A percentile compares a stretch with the other conserved stretches of the same genome.
Conservation (phyloP, 768 basidiomycete species). For the Tricholoma terreum region DNA sequence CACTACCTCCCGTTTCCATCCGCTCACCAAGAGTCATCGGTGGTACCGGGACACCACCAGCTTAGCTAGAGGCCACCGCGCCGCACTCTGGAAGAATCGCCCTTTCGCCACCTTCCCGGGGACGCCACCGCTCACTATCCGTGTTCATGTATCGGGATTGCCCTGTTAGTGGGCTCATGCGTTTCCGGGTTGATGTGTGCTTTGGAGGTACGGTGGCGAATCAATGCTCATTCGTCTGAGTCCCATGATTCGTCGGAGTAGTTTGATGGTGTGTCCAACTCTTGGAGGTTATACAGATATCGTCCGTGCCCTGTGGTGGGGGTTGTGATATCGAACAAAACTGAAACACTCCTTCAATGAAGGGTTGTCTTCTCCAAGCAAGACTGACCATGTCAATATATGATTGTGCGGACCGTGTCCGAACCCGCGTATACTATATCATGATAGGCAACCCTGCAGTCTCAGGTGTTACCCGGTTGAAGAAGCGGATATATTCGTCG, state of each 20-base stretch:
- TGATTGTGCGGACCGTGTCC: background rate
- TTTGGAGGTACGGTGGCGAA: constrained; percentile 16
- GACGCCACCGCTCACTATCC: constrained; percentile 35
- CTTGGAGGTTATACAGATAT: constrained; percentile 61
- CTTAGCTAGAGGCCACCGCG: constrained; percentile 26
- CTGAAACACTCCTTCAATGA: constrained; percentile 94
- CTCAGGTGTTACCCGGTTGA: constrained; percentile 87
- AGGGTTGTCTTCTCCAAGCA: constrained; percentile 88
- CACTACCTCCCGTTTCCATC: constrained; percentile 25
- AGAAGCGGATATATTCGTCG: constrained; percentile 95
- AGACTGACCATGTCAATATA: constrained; percentile 32
- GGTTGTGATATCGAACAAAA: constrained; percentile 83
- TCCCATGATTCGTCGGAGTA: constrained; percentile 49
- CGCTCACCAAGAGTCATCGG: constrained; percentile 11
- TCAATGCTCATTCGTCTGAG: constrained; percentile 44
- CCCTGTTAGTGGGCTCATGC: constrained; percentile 69
- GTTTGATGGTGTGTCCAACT: constrained; percentile 42
- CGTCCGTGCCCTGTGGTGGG: constrained; percentile 54
- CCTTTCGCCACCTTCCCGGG: constrained; percentile 36
- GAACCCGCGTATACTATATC: constrained; percentile 79
- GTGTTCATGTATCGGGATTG: constrained; percentile 44
- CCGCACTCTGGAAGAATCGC: constrained; percentile 56
- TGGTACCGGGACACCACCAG: constrained; percentile 15
- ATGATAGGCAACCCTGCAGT: constrained; percentile 81
- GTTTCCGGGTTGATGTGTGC: constrained; percentile 37